Conservation (phyloP, 805 yeast species). For the Vanderwaltozyma tropicalis region DNA sequence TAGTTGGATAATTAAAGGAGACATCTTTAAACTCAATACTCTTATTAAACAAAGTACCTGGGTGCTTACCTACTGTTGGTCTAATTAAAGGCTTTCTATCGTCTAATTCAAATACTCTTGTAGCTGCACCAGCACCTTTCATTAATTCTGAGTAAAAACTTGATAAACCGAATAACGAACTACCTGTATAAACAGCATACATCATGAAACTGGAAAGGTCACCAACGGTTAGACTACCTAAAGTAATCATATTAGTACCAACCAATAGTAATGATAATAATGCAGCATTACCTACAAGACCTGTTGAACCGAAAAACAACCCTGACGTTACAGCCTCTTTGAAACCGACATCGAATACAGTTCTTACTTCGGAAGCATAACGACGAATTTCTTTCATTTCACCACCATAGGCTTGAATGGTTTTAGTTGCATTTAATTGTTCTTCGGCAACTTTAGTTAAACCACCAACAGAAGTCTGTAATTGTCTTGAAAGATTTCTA, state of each 20-base stretch:
- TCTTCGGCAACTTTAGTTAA: slow-evolving; percentile 89
- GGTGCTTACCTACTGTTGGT: slow-evolving; percentile 48
- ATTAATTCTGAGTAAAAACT: slow-evolving; percentile 86
- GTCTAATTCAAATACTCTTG: slow-evolving; percentile 77
- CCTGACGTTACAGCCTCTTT: slow-evolving; percentile 76
- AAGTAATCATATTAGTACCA: slow-evolving; percentile 73
- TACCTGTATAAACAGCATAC: slow-evolving; percentile 90
- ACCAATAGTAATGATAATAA: slow-evolving; percentile 65
- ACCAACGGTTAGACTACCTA: slow-evolving; percentile 72
- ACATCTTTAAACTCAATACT: slow-evolving; percentile 52
- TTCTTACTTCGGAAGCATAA: slow-evolving; percentile 61
- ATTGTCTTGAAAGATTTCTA: slow-evolving; percentile 57
- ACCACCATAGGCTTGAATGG: slow-evolving; percentile 86
- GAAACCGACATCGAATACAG: slow-evolving; percentile 56
- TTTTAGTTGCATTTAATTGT: slow-evolving; percentile 71
- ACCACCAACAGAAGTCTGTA: slow-evolving; percentile 77
- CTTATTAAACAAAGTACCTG: slow-evolving; percentile 22
- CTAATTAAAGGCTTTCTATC: slow-evolving; percentile 66
- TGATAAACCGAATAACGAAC: slow-evolving; percentile 85
- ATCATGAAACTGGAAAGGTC: slow-evolving; percentile 87
- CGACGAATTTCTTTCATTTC: slow-evolving; percentile 68
- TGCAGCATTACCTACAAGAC: slow-evolving; percentile 74
- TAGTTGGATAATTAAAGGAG: slow-evolving; percentile 71
- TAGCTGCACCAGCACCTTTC: slow-evolving; percentile 97
- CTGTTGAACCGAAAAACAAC: slow-evolving; percentile 65